Percentiles rank a stretch among this genome's conserved stretches.
Evolutionary conservation across 306 rosid genomes (phyloP).

Genomic region (Myrica gale): DNA sequence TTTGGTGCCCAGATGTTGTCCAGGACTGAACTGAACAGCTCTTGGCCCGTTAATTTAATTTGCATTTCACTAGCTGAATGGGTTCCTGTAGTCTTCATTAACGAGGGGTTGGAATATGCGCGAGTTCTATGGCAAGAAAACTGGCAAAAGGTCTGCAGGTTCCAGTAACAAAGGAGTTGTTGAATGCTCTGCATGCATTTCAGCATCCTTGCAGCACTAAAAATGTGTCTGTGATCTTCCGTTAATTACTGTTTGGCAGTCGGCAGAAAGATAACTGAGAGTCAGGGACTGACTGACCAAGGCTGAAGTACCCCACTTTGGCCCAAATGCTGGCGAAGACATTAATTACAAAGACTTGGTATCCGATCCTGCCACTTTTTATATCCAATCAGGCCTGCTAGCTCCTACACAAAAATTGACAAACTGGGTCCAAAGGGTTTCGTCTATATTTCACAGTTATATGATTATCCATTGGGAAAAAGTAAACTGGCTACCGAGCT

Average conservation of each 20-base stretch:
- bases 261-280: background rate
- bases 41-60: background rate
- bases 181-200: background rate
- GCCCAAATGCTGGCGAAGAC: background rate
- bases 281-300: background rate
- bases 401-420: background rate
- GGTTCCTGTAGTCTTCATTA: background rate
- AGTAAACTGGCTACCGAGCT: background rate
- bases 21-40: background rate
- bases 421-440: background rate
- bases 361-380: background rate
- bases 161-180: background rate
- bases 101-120: too few species aligned
- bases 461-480: background rate
- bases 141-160: background rate
- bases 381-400: background rate
- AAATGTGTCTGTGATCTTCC: background rate
- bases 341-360: background rate
- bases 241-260: background rate
- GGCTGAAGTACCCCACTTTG: background rate
- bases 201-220: background rate
- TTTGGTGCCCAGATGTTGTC: background rate
- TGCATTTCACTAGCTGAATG: background rate
- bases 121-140: background rate
- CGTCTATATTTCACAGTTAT: background rate